Percentiles rank a stretch among this genome's conserved stretches.
phyloP scores from a whole-genome alignment of 176 grass and related monocot genomes.

The Microstegium vimineum region DNA sequence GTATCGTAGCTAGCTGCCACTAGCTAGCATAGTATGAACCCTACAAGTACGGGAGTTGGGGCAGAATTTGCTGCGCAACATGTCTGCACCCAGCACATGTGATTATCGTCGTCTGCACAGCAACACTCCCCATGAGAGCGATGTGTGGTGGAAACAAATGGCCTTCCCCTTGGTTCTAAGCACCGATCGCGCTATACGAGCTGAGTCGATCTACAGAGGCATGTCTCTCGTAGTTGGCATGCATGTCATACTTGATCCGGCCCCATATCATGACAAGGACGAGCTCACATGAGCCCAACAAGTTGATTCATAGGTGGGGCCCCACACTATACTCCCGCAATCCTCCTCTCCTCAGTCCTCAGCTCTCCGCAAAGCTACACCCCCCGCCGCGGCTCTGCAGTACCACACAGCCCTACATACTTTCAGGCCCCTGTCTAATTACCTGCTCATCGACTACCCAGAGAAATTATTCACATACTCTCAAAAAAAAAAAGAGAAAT shows the following conservation, averaged over 20 bases:
- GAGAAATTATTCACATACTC: too few relatives aligned
- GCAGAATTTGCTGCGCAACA: background rate
- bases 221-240: background rate
- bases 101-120: background rate
- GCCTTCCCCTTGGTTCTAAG: background rate
- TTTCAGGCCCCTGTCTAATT: slow-evolving; percentile 4
- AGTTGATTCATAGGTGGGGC: slow-evolving; percentile 6
- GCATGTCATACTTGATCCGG: slow-evolving; percentile 12
- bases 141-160: background rate
- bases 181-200: background rate
- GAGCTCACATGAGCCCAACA: slow-evolving; percentile 50
- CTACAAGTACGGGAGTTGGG: background rate
- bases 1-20: background rate
- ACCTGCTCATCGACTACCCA: background rate
- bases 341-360: background rate
- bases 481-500: too few relatives aligned
- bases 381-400: background rate
- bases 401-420: background rate
- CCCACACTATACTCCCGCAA: slow-evolving; percentile 18
- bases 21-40: background rate
- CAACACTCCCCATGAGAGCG: background rate
- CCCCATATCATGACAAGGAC: slow-evolving; percentile 38
- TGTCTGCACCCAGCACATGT: background rate
- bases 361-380: slow-evolving; percentile 11
- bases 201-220: background rate